These are phyloP conservation scores for Daldinia eschscholtzii DNA, from an alignment of 2,329 filamentous ascomycete species.

Conservation along the genomic window DNA sequence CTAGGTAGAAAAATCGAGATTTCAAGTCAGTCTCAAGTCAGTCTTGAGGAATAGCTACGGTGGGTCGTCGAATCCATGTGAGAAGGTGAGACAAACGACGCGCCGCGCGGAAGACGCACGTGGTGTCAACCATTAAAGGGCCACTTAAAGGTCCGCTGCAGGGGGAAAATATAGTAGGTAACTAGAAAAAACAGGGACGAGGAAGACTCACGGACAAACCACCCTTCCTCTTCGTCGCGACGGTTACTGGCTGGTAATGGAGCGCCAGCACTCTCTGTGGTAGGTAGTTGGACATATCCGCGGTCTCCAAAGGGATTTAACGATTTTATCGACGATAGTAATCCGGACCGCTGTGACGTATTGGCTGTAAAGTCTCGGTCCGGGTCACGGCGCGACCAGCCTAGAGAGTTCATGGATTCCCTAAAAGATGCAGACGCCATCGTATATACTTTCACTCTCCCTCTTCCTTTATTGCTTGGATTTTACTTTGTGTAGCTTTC, in stretches of 20 bases:
- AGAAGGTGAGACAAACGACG: slow-evolving; percentile 59
- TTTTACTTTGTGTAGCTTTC: slow-evolving; percentile 21
- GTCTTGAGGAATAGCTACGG: slow-evolving; percentile 29
- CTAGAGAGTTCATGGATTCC: slow-evolving; percentile 93
- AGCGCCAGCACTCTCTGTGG: slow-evolving; percentile 83
- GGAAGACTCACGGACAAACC: slow-evolving; percentile 86
- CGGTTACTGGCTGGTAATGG: slow-evolving; percentile 86
- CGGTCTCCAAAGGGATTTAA: slow-evolving; percentile 88
- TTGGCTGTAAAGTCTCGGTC: slow-evolving; percentile 81
- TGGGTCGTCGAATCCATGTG: slow-evolving; percentile 52
- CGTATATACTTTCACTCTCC: slow-evolving; percentile 35
- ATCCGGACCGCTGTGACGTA: slow-evolving; percentile 76
- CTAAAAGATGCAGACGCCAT: slow-evolving; percentile 94
- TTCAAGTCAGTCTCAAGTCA: slow-evolving; percentile 48
- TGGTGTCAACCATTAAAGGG: slow-evolving; percentile 48
- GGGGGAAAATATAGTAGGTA: slow-evolving; percentile 51
- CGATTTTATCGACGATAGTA: slow-evolving; percentile 84
- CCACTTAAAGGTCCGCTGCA: slow-evolving; percentile 56
- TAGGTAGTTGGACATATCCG: slow-evolving; percentile 92
- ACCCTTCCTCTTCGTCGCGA: slow-evolving; percentile 94
- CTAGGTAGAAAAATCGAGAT: slow-evolving; percentile 63
- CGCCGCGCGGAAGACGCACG: slow-evolving; percentile 59
- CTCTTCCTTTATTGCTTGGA: background rate
- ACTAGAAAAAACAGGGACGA: slow-evolving; percentile 40
- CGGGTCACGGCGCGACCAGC: slow-evolving; percentile 88